These are phyloP conservation scores for Malassezia dermatis DNA, from an alignment of 1,284 basidiomycete genomes.

Conservation along the genomic window DNA sequence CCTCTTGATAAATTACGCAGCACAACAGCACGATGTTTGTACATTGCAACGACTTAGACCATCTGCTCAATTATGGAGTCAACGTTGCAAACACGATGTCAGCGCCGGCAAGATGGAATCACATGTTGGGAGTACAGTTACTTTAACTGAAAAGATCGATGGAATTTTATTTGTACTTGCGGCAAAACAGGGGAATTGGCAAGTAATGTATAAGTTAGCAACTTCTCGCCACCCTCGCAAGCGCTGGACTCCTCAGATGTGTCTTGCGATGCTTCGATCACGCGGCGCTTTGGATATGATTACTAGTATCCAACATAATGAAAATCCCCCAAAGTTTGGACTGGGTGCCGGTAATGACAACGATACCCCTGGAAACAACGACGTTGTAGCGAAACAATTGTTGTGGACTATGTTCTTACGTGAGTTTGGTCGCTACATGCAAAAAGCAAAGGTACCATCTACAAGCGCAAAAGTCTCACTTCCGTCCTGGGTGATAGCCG, in stretches of 20 bases:
- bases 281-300: conserved; percentile 3
- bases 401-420: conserved; percentile 7
- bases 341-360: background rate
- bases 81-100: background rate
- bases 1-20: conserved; percentile 1
- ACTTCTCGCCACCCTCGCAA: background rate
- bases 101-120: background rate
- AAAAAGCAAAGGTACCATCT: background rate
- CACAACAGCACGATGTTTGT: conserved; percentile 3
- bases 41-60: conserved; percentile 5
- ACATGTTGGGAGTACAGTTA: background rate
- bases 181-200: conserved; percentile 9
- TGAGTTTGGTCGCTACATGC: conserved; percentile 1
- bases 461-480: background rate
- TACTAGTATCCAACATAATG: background rate
- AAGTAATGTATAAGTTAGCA: background rate
- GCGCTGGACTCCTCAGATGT: conserved; percentile 14
- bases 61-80: background rate
- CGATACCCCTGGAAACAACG: background rate
- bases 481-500: conserved; percentile 4
- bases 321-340: background rate
- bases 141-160: background rate
- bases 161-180: conserved; percentile 11
- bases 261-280: conserved; percentile 8
- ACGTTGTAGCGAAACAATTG: background rate